Evolutionary conservation across 257 asterid species (phyloP).

Genomic region (Solanum virginianum): DNA sequence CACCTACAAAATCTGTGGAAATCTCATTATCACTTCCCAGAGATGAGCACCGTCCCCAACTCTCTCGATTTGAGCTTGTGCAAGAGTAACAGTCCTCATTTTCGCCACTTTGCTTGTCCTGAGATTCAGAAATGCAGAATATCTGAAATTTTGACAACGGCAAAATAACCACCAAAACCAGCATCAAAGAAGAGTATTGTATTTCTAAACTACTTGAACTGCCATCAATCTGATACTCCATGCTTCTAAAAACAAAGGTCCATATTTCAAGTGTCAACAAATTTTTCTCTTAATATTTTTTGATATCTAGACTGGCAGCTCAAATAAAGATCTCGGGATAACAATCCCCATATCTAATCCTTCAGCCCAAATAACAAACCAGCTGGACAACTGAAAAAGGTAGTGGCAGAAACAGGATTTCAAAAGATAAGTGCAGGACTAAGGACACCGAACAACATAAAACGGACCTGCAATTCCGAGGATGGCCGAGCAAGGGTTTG

Average conservation of each 20-base stretch:
- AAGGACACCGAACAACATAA: neutral
- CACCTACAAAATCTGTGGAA: slow-evolving; percentile 25
- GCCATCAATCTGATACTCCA: neutral
- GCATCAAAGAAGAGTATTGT: neutral
- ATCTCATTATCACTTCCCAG: slow-evolving; percentile 68
- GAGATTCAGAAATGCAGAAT: neutral
- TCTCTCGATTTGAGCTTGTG: slow-evolving; percentile 89
- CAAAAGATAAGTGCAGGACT: neutral
- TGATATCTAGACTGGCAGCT: neutral
- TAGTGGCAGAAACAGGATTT: neutral
- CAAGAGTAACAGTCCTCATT: slow-evolving; percentile 86
- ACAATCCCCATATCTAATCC: neutral
- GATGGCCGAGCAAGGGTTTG: neutral
- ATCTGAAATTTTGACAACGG: neutral
- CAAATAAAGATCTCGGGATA: neutral
- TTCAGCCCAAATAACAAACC: neutral
- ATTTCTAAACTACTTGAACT: neutral
- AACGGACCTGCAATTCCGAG: neutral
- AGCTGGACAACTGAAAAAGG: neutral
- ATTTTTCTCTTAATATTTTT: neutral
- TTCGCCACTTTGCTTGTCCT: slow-evolving; percentile 53
- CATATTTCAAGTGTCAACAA: neutral
- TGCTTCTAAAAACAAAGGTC: neutral
- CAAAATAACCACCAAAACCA: neutral
- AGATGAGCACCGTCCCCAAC: slow-evolving; percentile 98